phyloP scores from a whole-genome alignment of 805 yeast species.

The Komagataella phaffii region DNA sequence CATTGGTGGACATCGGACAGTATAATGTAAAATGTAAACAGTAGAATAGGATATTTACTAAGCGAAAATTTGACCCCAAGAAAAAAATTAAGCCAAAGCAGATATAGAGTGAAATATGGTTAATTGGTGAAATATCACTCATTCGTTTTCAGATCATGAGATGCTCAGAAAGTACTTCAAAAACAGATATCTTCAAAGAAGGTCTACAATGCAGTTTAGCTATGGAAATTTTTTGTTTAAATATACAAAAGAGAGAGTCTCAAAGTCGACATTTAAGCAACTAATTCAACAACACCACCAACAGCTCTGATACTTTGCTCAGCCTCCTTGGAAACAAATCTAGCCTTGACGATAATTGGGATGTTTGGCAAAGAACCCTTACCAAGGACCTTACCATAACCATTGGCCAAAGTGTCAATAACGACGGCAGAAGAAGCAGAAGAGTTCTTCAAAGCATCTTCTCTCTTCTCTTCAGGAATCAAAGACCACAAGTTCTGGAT shows the following conservation, averaged over 20 bases:
- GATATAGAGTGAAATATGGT: background rate
- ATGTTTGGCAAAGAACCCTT: conserved; percentile 97
- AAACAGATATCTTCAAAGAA: background rate
- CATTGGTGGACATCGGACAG: conserved; percentile 8
- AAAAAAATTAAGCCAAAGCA: background rate
- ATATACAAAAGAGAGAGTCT: background rate
- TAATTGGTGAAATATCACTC: background rate
- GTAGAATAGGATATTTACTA: background rate
- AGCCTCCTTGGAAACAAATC: conserved; percentile 98
- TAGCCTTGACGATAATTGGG: conserved; percentile 98
- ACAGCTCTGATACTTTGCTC: conserved; percentile 99
- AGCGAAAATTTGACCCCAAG: conserved; percentile 4
- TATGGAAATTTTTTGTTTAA: background rate
- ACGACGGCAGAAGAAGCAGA: conserved; percentile 92
- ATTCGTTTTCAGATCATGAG: background rate
- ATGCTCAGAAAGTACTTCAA: background rate
- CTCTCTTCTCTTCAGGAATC: conserved; percentile 88
- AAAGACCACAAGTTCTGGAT: conserved; percentile 98
- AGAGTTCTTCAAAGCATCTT: conserved; percentile 77
- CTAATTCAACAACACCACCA: conserved; percentile 99
- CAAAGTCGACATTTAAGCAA: conserved; percentile 53
- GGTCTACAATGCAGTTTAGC: background rate
- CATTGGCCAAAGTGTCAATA: conserved; percentile 97
- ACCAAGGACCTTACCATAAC: conserved; percentile 99
- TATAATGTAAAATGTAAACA: background rate